These are phyloP conservation scores for Blastobotrys attinorum DNA, from an alignment of 805 yeast species.

Conservation along the genomic window DNA sequence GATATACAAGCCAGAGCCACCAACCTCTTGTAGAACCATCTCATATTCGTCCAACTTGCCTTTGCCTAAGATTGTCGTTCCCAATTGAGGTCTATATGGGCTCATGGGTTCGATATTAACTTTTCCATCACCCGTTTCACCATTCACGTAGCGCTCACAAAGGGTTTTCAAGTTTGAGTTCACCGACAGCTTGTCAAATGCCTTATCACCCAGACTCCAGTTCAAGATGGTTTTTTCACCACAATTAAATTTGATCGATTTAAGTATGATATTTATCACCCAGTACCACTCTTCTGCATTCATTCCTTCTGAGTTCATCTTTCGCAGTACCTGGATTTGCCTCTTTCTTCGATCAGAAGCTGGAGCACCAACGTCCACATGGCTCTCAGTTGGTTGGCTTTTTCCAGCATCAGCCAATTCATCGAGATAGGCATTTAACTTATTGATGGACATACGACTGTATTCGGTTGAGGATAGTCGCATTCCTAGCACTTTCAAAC, in stretches of 20 bases:
- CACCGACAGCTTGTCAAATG: not conserved
- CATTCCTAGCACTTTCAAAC: not conserved
- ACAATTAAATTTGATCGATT: too few species aligned
- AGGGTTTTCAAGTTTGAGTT: not conserved
- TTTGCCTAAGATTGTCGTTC: too few species aligned
- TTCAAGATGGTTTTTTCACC: not conserved
- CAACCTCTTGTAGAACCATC: too few species aligned
- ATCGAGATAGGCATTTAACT: not conserved
- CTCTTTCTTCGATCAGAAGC: not conserved
- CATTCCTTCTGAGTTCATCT: not conserved
- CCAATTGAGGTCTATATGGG: not conserved
- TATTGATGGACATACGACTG: not conserved
- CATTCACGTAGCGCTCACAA: too few species aligned
- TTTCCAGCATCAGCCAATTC: not conserved
- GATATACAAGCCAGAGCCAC: slow-evolving; percentile 57
- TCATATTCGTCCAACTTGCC: too few species aligned
- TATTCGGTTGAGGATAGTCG: not conserved
- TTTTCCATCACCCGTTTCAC: too few species aligned
- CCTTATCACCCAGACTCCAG: not conserved
- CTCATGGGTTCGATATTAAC: not conserved
- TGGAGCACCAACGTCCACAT: too few species aligned
- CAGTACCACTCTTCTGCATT: not conserved
- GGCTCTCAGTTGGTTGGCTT: not conserved
- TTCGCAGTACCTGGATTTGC: not conserved
- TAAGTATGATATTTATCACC: not conserved